phyloP scores from a whole-genome alignment of 2,329 filamentous ascomycete genomes.

The Penicillium verrucosum region DNA sequence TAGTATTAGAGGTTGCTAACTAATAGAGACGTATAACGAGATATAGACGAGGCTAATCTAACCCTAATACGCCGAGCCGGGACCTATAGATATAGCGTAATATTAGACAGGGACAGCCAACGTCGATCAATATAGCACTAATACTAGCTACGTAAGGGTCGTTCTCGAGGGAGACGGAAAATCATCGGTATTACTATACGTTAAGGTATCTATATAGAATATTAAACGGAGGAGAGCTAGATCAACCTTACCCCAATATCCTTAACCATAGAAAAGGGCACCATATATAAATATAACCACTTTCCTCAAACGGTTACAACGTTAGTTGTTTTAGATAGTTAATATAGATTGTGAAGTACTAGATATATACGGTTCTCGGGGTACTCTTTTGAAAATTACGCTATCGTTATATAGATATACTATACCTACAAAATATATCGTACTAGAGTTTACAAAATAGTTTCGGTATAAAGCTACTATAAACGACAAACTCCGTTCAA shows the following conservation, averaged over 20 bases:
- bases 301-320: background rate
- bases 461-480: conserved; percentile 21
- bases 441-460: conserved; percentile 16
- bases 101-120: background rate
- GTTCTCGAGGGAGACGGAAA: background rate
- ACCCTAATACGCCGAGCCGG: conserved; percentile 9
- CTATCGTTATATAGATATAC: conserved; percentile 29
- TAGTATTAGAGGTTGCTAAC: background rate
- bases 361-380: conserved; percentile 23
- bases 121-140: background rate
- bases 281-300: background rate
- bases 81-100: background rate
- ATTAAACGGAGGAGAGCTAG: conserved; percentile 6
- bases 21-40: background rate
- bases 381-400: conserved; percentile 26
- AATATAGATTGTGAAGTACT: conserved; percentile 21
- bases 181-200: conserved; percentile 10
- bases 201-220: conserved; percentile 8
- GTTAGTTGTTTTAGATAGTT: conserved; percentile 6
- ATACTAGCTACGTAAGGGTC: background rate
- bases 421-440: conserved; percentile 25
- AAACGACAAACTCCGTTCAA: conserved; percentile 18
- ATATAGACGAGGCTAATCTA: background rate
- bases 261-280: conserved; percentile 6
- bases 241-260: conserved; percentile 12